A percentile compares a stretch with the other conserved stretches of the same genome.
Evolutionary conservation across 139 green algal genomes (phyloP).

Genomic region (Closterium sp.): DNA sequence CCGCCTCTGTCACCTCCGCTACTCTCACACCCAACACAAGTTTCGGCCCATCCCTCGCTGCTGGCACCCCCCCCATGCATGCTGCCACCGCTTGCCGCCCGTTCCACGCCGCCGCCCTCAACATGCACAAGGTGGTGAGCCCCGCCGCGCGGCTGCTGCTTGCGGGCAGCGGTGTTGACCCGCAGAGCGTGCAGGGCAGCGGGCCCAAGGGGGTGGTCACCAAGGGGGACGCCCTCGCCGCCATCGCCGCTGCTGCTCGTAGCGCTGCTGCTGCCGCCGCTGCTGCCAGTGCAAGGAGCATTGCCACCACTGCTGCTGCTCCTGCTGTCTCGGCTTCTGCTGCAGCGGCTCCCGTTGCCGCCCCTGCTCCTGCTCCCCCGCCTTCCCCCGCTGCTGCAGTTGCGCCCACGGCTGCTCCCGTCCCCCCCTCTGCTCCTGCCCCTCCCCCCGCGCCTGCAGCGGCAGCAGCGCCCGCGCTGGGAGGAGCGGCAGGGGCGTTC

Average conservation of each 20-base stretch:
- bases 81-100: neutral
- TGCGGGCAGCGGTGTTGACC: neutral
- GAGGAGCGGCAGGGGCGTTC: constrained; percentile 6
- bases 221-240: constrained; percentile 83
- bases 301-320: neutral
- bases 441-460: neutral
- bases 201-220: constrained; percentile 79
- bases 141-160: neutral
- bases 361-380: neutral
- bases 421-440: neutral
- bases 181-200: constrained; percentile 45
- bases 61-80: neutral
- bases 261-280: neutral
- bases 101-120: constrained; percentile 1
- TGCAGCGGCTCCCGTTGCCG: neutral
- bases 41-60: too few species aligned
- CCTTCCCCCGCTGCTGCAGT: neutral
- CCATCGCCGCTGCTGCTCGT: constrained; percentile 54
- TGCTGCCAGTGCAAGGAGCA: neutral
- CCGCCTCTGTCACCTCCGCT: too few species aligned
- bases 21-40: neutral
- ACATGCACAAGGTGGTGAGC: constrained; percentile 18
- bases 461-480: neutral
- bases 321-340: constrained; percentile 31
- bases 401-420: neutral